Base-by-base conservation (phyloP, 345 rosid genomes). In the Moringa oleifera region DNA sequence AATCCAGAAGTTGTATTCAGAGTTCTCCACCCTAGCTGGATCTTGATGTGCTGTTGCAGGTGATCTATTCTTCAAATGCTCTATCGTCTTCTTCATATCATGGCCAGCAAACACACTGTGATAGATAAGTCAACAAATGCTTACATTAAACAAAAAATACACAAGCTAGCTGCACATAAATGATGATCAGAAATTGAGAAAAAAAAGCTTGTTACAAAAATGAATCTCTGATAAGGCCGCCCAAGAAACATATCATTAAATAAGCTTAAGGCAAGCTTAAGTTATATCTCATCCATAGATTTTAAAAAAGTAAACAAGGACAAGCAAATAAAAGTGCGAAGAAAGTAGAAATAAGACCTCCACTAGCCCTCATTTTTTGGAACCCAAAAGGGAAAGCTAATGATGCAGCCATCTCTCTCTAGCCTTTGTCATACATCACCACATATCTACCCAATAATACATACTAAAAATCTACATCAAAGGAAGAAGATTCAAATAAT, bases 1-100 rank as follows among this genome's bases (percentile, higher is more conserved):
- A 41, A 71, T 65, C 86, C 78, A 72, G 62, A 70, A 83, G 13
- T 66, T 78, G 41, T 75, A 76, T 41, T 64, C 59, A 23, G 73
- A 73, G 61, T 69, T 72, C 18, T 76, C 75, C 31, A 65, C 61
- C 17, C 16, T 25, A 56, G 55, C 74, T 47, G 23, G 28, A 24
- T 75, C 84, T 65, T 68, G 79, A 51, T 59, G 62, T 41, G 63
- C 60, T 37, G 51, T 46, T 37, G 33, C 64, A 15, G 67, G 46
- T 23, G 79, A 23, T 20, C 68, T 75, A 10, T 20, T 57, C 13
- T 73, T 80, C 11, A 63, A 61, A 66, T 69, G 73, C 70, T 83
- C 94, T 7, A 63, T 20, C 12, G 28, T 61, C 75, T 65, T 81
- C 80, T 71, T 81, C 33, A 54, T 41, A 7, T 71, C 76, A 46